A percentile compares a stretch with the other conserved stretches of the same genome.
Evolutionary conservation across 208 protist genomes (phyloP).

Genomic region (Angomonas deanei): DNA sequence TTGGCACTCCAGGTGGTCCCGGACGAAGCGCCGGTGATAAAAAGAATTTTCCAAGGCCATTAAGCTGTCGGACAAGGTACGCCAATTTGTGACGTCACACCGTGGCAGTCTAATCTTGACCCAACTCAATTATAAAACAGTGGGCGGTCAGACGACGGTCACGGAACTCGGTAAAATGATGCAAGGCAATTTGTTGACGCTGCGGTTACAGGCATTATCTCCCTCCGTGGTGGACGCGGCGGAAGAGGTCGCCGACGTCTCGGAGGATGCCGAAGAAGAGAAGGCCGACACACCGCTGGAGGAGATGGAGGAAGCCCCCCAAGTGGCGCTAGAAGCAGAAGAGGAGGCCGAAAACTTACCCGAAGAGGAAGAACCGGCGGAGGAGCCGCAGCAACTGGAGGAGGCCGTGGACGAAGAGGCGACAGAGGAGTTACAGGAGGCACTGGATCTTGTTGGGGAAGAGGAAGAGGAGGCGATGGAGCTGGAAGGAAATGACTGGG

Average conservation of each 20-base stretch:
- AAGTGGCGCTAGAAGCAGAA: background rate
- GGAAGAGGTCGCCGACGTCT: slow-evolving; percentile 4
- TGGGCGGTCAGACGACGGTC: background rate
- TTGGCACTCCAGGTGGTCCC: too few species aligned
- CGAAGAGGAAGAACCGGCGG: background rate
- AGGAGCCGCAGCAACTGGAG: background rate
- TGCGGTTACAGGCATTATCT: background rate
- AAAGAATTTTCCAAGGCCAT: slow-evolving; percentile 19
- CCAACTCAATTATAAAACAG: slow-evolving; percentile 30
- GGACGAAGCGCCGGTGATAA: slow-evolving; percentile 11
- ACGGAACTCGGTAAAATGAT: slow-evolving; percentile 1
- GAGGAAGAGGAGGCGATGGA: slow-evolving; percentile 3
- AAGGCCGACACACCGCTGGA: background rate
- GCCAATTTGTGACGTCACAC: slow-evolving; percentile 37
- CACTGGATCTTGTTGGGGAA: background rate
- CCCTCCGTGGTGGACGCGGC: background rate
- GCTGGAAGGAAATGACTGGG: background rate
- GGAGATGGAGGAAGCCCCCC: slow-evolving; percentile 1
- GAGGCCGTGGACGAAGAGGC: background rate
- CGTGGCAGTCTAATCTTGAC: slow-evolving; percentile 27
- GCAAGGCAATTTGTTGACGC: background rate
- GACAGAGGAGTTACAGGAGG: too few species aligned
- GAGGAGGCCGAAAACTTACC: background rate
- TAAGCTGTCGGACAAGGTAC: slow-evolving; percentile 35
- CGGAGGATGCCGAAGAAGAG: background rate